These are phyloP conservation scores for Fusarium lyarnte DNA, from an alignment of 2,329 filamentous ascomycete genomes.

Conservation along the genomic window DNA sequence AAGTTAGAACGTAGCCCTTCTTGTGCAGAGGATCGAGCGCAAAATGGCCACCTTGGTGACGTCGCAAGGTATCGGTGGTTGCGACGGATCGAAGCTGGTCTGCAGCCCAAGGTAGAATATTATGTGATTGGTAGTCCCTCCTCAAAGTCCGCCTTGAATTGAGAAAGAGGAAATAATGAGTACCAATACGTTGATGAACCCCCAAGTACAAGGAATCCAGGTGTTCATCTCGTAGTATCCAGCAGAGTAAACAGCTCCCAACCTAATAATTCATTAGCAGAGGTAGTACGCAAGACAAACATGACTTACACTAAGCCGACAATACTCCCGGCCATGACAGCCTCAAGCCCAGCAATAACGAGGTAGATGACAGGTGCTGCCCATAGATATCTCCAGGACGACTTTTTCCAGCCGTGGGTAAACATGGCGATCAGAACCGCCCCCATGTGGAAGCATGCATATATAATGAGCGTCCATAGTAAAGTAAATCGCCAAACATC, in stretches of 20 bases:
- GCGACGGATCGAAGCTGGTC: background rate
- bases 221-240: slow-evolving; percentile 93
- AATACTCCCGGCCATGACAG: slow-evolving; percentile 80
- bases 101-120: background rate
- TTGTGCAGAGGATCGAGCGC: background rate
- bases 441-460: slow-evolving; percentile 76
- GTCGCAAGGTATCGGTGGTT: background rate
- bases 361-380: slow-evolving; percentile 76
- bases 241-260: slow-evolving; percentile 82
- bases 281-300: background rate
- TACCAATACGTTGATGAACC: slow-evolving; percentile 81
- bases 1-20: background rate
- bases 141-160: slow-evolving; percentile 86
- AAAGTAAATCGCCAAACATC: slow-evolving; percentile 91
- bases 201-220: slow-evolving; percentile 93
- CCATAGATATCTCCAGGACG: slow-evolving; percentile 73
- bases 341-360: slow-evolving; percentile 78
- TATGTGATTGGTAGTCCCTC: background rate
- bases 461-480: slow-evolving; percentile 85
- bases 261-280: slow-evolving; percentile 54
- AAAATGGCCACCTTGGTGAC: background rate
- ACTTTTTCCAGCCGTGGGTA: slow-evolving; percentile 71
- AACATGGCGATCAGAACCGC: slow-evolving; percentile 76
- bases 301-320: slow-evolving; percentile 78
- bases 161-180: slow-evolving; percentile 89